A percentile compares a stretch with the other conserved stretches of the same genome.
Evolutionary conservation across 805 yeast species (phyloP).

Genomic region (Nakazawaea wyomingensis): DNA sequence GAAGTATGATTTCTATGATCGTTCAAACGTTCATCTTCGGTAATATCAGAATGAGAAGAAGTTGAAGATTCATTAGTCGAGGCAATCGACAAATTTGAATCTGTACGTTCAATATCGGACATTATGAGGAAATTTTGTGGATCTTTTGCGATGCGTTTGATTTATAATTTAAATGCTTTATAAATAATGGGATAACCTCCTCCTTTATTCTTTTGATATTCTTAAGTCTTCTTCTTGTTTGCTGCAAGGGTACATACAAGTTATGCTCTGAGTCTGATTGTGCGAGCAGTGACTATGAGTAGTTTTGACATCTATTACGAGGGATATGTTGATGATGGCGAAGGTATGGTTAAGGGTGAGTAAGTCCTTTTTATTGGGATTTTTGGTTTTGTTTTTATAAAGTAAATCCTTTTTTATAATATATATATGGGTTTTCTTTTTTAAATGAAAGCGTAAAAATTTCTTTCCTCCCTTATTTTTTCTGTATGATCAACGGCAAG

Average conservation of each 20-base stretch:
- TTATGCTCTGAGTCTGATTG: background rate
- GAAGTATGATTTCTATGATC: constrained; percentile 32
- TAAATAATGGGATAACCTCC: too few species aligned
- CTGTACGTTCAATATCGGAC: constrained; percentile 20
- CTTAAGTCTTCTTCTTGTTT: too few species aligned
- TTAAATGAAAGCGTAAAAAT: too few species aligned
- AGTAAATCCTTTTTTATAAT: too few species aligned
- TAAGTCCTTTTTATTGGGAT: too few species aligned
- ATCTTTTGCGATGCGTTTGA: background rate
- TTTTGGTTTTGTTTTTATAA: too few species aligned
- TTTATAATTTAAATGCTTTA: background rate
- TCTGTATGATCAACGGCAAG: too few species aligned
- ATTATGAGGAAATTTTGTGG: background rate
- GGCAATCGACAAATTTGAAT: constrained; percentile 20
- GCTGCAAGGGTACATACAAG: too few species aligned
- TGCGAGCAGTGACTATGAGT: background rate
- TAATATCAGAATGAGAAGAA: constrained; percentile 29
- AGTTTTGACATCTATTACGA: background rate
- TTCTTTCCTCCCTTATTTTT: too few species aligned
- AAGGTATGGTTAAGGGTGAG: background rate
- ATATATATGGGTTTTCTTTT: too few species aligned
- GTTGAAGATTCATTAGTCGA: constrained; percentile 17
- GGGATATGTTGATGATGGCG: background rate
- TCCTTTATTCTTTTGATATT: too few species aligned
- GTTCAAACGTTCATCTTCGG: constrained; percentile 29